Evolutionary conservation across 2,329 filamentous ascomycete genomes (phyloP).

Genomic region (Fusarium tanahbumbuense): DNA sequence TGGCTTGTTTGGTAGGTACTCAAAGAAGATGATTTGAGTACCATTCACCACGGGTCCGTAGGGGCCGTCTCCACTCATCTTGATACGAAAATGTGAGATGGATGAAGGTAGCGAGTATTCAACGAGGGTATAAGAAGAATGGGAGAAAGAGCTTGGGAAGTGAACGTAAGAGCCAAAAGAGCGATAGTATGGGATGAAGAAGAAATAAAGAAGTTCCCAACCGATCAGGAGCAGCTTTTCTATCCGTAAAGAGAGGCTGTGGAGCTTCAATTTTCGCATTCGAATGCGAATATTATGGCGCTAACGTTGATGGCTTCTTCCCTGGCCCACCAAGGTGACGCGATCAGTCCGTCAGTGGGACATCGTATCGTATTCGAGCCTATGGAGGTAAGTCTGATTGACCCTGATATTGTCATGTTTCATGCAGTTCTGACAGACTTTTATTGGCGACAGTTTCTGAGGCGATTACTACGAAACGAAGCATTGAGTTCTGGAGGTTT

Average conservation of each 20-base stretch:
- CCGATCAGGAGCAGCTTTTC: not conserved
- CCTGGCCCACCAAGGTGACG: constrained; percentile 11
- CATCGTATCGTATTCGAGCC: not conserved
- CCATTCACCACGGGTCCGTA: constrained; percentile 13
- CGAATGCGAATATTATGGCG: constrained; percentile 21
- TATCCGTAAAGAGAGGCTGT: not conserved
- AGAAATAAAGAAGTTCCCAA: accelerated
- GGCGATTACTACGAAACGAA: not conserved
- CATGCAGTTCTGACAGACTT: accelerated
- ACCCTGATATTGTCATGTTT: not conserved
- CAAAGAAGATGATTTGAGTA: constrained; percentile 20
- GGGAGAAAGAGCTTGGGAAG: too few relatives aligned
- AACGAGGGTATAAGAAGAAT: accelerated
- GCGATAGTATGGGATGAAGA: not conserved
- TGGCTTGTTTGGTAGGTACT: constrained; percentile 14
- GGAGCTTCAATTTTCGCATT: constrained; percentile 12
- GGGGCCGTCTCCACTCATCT: constrained; percentile 10
- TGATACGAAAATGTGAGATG: not conserved
- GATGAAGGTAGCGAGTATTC: too few relatives aligned
- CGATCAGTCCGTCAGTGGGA: constrained; percentile 12
- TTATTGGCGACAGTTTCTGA: too few relatives aligned
- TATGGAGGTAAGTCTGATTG: not conserved
- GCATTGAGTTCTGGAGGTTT: not conserved
- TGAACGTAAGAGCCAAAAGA: too few relatives aligned
- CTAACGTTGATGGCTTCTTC: not conserved